phyloP scores from a whole-genome alignment of 345 rosid genomes.

The Eucalyptus grandis region DNA sequence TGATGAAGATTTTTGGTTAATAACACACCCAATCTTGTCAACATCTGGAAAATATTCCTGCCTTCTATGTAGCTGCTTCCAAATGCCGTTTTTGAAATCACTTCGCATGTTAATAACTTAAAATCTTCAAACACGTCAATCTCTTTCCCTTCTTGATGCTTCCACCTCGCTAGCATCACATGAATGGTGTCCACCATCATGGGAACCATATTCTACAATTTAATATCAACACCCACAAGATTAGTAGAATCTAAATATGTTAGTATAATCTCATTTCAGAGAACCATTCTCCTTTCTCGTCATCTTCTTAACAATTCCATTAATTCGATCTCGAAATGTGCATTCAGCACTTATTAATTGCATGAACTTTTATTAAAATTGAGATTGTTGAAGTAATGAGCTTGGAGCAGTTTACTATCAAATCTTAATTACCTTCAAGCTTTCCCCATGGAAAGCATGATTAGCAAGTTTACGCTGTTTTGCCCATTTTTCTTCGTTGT shows the following conservation, averaged over 20 bases:
- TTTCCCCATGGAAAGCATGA: conserved; percentile 27
- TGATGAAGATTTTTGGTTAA: not conserved
- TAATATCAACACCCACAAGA: not conserved
- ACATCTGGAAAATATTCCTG: conserved; percentile 17
- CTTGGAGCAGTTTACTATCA: not conserved
- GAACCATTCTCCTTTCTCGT: not conserved
- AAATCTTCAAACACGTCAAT: conserved; percentile 24
- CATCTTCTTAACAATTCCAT: not conserved
- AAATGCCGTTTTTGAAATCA: conserved; percentile 38
- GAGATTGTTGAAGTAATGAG: not conserved
- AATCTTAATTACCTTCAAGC: conserved; percentile 7
- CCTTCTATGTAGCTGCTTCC: conserved; percentile 38
- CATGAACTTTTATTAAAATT: not conserved
- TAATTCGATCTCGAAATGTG: not conserved
- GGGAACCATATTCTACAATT: conserved; percentile 11
- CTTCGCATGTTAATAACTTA: conserved; percentile 23
- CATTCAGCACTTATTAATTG: not conserved
- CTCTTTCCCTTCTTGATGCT: conserved; percentile 13
- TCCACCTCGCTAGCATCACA: conserved; percentile 31
- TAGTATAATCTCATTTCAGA: not conserved
- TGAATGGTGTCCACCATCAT: conserved; percentile 20
- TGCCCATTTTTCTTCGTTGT: conserved; percentile 19
- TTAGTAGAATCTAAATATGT: not conserved
- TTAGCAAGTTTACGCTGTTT: conserved; percentile 28
- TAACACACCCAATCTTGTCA: conserved; percentile 1